These are phyloP conservation scores for Candida sonorensis DNA, from an alignment of 805 yeast genomes.

Conservation along the genomic window DNA sequence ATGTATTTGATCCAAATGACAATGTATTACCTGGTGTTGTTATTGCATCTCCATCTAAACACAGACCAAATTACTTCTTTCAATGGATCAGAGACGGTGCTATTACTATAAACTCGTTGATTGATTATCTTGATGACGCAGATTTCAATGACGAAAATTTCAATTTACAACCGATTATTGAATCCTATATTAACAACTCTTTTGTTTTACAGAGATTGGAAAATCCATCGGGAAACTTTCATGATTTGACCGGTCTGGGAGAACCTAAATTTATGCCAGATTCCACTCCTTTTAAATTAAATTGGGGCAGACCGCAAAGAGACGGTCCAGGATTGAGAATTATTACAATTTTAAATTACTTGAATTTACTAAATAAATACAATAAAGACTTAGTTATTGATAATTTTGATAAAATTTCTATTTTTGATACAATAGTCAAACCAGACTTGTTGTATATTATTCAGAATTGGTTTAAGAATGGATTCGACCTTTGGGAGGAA, in stretches of 20 bases:
- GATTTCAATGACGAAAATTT: constrained; percentile 17
- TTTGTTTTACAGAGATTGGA: constrained; percentile 53
- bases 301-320: constrained; percentile 95
- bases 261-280: constrained; percentile 83
- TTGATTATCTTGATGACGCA: constrained; percentile 45
- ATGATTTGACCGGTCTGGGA: constrained; percentile 57
- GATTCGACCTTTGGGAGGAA: constrained; percentile 97
- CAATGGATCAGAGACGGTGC: constrained; percentile 94
- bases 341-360: constrained; percentile 52
- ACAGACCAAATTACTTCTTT: constrained; percentile 71
- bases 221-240: constrained; percentile 64
- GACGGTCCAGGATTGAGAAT: constrained; percentile 90
- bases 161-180: constrained; percentile 29
- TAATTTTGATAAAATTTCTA: constrained; percentile 20
- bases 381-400: constrained; percentile 19
- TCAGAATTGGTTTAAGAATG: constrained; percentile 51
- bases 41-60: constrained; percentile 76
- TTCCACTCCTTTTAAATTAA: constrained; percentile 50
- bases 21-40: constrained; percentile 61
- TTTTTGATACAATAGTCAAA: constrained; percentile 49
- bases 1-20: constrained; percentile 18
- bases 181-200: constrained; percentile 57
- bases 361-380: constrained; percentile 34
- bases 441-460: constrained; percentile 65
- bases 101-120: constrained; percentile 60